Evolutionary conservation across 805 yeast species (phyloP).

Genomic region (Candida qinlingensis): DNA sequence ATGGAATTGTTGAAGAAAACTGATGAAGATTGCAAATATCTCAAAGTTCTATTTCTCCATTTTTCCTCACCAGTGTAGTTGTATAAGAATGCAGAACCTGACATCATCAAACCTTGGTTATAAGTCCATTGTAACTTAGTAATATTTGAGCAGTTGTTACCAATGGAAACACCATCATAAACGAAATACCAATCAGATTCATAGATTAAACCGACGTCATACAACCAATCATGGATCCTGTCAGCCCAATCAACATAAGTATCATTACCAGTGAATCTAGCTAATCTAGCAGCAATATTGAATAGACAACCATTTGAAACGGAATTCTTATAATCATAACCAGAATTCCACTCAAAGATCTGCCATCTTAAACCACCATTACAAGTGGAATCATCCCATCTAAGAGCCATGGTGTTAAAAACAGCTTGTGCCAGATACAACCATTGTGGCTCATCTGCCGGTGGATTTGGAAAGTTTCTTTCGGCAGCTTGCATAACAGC

Average conservation of each 20-base stretch:
- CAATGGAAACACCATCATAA: slow-evolving; percentile 56
- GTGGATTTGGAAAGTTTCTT: slow-evolving; percentile 72
- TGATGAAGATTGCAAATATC: slow-evolving; percentile 42
- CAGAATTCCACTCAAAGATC: slow-evolving; percentile 82
- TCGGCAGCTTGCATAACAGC: slow-evolving; percentile 84
- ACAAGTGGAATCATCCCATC: slow-evolving; percentile 68
- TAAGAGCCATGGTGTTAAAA: slow-evolving; percentile 72
- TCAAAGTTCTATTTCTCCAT: slow-evolving; percentile 53
- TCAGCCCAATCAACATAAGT: slow-evolving; percentile 73
- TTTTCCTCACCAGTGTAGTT: slow-evolving; percentile 51
- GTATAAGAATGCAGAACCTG: slow-evolving; percentile 66
- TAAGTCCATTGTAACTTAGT: slow-evolving; percentile 66
- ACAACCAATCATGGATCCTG: slow-evolving; percentile 71
- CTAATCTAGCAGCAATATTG: slow-evolving; percentile 77
- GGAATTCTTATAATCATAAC: slow-evolving; percentile 83
- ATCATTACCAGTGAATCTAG: slow-evolving; percentile 68
- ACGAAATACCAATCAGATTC: slow-evolving; percentile 38
- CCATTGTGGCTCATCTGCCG: slow-evolving; percentile 59
- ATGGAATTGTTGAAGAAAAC: slow-evolving; percentile 53
- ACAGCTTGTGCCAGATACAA: slow-evolving; percentile 76
- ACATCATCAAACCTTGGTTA: slow-evolving; percentile 62
- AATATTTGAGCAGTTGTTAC: slow-evolving; percentile 44
- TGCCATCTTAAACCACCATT: slow-evolving; percentile 90
- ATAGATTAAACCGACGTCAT: slow-evolving; percentile 39
- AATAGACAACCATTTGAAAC: slow-evolving; percentile 82